Evolutionary conservation across 208 protist genomes (phyloP).

Genomic region (Trypanosoma melophagium): DNA sequence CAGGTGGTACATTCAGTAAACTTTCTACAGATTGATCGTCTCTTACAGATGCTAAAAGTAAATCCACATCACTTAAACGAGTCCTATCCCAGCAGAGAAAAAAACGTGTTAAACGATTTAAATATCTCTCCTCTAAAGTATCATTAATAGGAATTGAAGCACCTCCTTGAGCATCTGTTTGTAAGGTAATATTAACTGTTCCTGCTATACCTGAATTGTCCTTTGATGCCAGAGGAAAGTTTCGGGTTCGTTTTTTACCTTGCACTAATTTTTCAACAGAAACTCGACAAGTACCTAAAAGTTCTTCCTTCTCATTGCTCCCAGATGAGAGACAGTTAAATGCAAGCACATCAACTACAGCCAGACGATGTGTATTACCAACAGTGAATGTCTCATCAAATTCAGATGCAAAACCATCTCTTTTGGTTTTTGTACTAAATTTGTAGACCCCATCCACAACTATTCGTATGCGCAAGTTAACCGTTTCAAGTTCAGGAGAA

Average conservation of each 20-base stretch:
- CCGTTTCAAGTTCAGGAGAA: conserved; percentile 27
- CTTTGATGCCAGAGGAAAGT: conserved; percentile 38
- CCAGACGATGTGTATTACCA: conserved; percentile 76
- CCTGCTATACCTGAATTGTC: conserved; percentile 52
- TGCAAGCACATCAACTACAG: conserved; percentile 63
- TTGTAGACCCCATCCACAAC: conserved; percentile 69
- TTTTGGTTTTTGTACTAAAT: conserved; percentile 56
- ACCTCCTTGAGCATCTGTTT: conserved; percentile 61
- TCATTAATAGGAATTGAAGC: conserved; percentile 36
- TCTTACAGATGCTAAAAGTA: conserved; percentile 59
- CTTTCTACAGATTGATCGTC: not conserved
- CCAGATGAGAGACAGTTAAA: conserved; percentile 35
- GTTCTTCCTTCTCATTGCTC: conserved; percentile 16
- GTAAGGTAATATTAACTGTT: conserved; percentile 65
- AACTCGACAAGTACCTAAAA: conserved; percentile 72
- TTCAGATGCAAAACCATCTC: conserved; percentile 36
- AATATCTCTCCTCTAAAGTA: conserved; percentile 37
- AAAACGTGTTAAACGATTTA: conserved; percentile 58
- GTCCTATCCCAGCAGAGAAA: conserved; percentile 50
- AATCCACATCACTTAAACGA: conserved; percentile 60
- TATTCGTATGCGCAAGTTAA: conserved; percentile 57
- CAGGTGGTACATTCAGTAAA: not conserved
- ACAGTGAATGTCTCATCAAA: conserved; percentile 78
- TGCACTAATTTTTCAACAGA: conserved; percentile 64
- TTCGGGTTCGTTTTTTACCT: conserved; percentile 38